Conservation (phyloP, 352 stramenopile genomes). For the Phytophthora crassamura region DNA sequence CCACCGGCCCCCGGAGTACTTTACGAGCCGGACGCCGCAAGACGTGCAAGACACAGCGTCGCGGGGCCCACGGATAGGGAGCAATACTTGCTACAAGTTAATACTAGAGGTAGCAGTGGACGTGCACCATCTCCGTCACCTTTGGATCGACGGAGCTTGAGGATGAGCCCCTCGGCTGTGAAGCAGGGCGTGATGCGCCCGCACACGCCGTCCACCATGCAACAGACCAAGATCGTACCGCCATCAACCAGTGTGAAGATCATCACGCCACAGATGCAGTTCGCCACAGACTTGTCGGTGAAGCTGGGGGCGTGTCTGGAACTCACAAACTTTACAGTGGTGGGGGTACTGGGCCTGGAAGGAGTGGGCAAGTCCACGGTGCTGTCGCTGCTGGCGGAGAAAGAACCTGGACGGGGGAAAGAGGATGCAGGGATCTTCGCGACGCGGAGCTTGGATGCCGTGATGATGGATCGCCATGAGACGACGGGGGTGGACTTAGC, state of each 20-base stretch:
- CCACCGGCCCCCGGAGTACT: constrained; percentile 26
- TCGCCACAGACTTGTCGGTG: constrained; percentile 64
- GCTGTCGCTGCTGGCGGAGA: constrained; percentile 57
- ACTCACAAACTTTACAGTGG: constrained; percentile 71
- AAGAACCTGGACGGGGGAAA: constrained; percentile 3
- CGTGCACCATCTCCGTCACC: constrained; percentile 2
- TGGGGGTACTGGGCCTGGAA: constrained; percentile 73
- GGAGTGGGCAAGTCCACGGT: constrained; percentile 79
- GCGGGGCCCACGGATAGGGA: constrained; percentile 9
- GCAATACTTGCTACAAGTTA: constrained; percentile 23
- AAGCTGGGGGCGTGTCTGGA: constrained; percentile 66
- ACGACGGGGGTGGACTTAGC: constrained; percentile 71
- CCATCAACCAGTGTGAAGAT: constrained; percentile 60
- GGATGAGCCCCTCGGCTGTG: not conserved
- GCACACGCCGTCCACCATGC: constrained; percentile 15
- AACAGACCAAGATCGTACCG: constrained; percentile 26
- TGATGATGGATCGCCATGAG: constrained; percentile 43
- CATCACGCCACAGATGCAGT: constrained; percentile 61
- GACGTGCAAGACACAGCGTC: constrained; percentile 17
- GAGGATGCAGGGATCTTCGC: constrained; percentile 36
- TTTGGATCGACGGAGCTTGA: constrained; percentile 15
- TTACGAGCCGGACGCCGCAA: constrained; percentile 29
- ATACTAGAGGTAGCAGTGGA: constrained; percentile 18
- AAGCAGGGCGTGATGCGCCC: not conserved
- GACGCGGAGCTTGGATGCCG: constrained; percentile 45